A percentile compares a stretch with the other conserved stretches of the same genome.
Conservation (phyloP, 495 filamentous ascomycete species). For the Daldinia grandis region DNA sequence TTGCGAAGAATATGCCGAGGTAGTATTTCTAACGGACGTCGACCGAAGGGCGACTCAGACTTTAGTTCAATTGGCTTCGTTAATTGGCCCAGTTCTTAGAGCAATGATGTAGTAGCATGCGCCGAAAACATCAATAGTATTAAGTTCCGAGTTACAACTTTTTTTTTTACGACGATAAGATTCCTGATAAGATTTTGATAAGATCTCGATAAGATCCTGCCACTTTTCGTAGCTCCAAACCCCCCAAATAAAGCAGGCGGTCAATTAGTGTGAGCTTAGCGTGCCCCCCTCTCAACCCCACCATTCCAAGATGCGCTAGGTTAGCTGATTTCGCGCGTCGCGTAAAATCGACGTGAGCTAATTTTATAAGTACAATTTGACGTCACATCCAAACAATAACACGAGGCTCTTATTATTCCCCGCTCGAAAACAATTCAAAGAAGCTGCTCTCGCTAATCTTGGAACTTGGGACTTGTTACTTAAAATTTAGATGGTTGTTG, state of each 20-base stretch:
- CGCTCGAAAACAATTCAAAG: not conserved
- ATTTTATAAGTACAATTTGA: not conserved
- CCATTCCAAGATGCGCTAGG: not conserved
- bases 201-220: constrained; percentile 1
- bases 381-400: not conserved
- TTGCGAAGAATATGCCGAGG: constrained; percentile 15
- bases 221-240: not conserved
- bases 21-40: not conserved
- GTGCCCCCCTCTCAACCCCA: not conserved
- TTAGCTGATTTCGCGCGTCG: not conserved
- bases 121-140: not conserved
- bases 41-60: not conserved
- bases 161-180: constrained; percentile 9
- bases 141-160: not conserved
- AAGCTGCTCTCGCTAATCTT: not conserved
- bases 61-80: not conserved
- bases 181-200: not conserved
- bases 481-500: too few species aligned
- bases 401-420: not conserved
- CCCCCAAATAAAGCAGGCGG: constrained; percentile 16
- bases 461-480: not conserved
- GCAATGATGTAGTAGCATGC: not conserved
- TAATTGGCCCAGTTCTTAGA: not conserved
- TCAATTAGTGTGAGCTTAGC: constrained; percentile 2
- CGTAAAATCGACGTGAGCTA: not conserved